These are phyloP conservation scores for Apophysomyces variabilis DNA, from an alignment of 371 early-diverging fungal species.

Conservation along the genomic window DNA sequence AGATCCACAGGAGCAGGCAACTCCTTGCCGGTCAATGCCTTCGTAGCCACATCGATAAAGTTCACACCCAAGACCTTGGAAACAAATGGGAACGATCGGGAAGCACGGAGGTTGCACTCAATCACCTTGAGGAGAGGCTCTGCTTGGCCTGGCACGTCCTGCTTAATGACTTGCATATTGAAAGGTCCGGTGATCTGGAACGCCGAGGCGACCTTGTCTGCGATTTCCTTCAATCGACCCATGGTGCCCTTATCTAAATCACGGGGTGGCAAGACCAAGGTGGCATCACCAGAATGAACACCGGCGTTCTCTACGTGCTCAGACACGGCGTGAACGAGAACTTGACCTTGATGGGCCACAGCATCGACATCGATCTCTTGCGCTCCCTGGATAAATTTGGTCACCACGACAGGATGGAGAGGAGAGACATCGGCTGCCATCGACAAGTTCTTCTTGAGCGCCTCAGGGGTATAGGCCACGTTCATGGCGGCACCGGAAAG, in stretches of 20 bases:
- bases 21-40: conserved; percentile 69
- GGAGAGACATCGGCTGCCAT: conserved; percentile 89
- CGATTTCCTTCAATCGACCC: conserved; percentile 72
- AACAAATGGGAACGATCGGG: conserved; percentile 95
- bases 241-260: conserved; percentile 71
- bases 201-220: conserved; percentile 83
- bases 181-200: conserved; percentile 93
- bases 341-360: conserved; percentile 82
- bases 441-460: conserved; percentile 72
- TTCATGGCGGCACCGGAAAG: conserved; percentile 97
- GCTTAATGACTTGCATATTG: conserved; percentile 94
- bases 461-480: conserved; percentile 78
- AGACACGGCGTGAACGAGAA: conserved; percentile 86
- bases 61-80: conserved; percentile 91
- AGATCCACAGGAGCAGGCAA: conserved; percentile 69
- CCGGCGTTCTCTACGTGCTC: conserved; percentile 97
- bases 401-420: conserved; percentile 91
- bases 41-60: conserved; percentile 89
- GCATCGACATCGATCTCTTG: conserved; percentile 95
- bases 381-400: conserved; percentile 92
- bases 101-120: conserved; percentile 96
- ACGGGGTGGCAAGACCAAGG: conserved; percentile 86
- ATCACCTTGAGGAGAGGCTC: conserved; percentile 81
- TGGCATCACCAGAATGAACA: conserved; percentile 97
- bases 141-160: conserved; percentile 34